Evolutionary conservation across 2,329 filamentous ascomycete genomes (phyloP).

Genomic region (Penicillium hesseltinei): DNA sequence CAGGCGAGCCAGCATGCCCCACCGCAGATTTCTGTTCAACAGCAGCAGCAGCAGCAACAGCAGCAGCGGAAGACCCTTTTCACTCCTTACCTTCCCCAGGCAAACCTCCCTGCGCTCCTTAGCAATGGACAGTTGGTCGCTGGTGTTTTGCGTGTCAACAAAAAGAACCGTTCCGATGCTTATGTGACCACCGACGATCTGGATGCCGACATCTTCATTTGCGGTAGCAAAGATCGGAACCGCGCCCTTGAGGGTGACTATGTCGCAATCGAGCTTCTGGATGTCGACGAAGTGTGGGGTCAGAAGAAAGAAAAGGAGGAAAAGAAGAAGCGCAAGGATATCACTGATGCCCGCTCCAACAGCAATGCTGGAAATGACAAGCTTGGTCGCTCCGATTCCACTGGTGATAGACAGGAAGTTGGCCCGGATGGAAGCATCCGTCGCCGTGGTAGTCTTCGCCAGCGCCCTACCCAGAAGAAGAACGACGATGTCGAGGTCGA

Average conservation of each 20-base stretch:
- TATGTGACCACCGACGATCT: constrained; percentile 94
- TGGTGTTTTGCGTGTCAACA: constrained; percentile 96
- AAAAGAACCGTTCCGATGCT: constrained; percentile 98
- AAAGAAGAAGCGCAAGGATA: constrained; percentile 99
- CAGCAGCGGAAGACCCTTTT: constrained; percentile 98
- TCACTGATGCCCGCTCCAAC: constrained; percentile 82
- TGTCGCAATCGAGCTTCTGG: constrained; percentile 91
- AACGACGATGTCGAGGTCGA: constrained; percentile 99
- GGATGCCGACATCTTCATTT: constrained; percentile 98
- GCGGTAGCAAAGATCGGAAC: constrained; percentile 97
- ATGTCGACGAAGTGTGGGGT: constrained; percentile 97
- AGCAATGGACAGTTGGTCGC: constrained; percentile 92
- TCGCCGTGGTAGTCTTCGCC: constrained; percentile 88
- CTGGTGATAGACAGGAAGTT: constrained; percentile 60
- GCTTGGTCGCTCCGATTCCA: constrained; percentile 58
- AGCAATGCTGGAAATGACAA: constrained; percentile 69
- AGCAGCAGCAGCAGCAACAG: constrained; percentile 64
- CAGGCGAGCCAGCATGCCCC: constrained; percentile 70
- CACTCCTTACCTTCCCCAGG: constrained; percentile 94
- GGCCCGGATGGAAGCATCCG: constrained; percentile 80
- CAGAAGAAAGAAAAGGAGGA: constrained; percentile 99
- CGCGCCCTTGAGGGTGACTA: constrained; percentile 93
- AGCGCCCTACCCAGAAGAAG: constrained; percentile 98
- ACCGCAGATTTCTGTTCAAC: constrained; percentile 56
- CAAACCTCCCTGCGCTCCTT: constrained; percentile 84